Conservation (phyloP, 2,329 filamentous ascomycete species). For the Harringtonia aguacate region DNA sequence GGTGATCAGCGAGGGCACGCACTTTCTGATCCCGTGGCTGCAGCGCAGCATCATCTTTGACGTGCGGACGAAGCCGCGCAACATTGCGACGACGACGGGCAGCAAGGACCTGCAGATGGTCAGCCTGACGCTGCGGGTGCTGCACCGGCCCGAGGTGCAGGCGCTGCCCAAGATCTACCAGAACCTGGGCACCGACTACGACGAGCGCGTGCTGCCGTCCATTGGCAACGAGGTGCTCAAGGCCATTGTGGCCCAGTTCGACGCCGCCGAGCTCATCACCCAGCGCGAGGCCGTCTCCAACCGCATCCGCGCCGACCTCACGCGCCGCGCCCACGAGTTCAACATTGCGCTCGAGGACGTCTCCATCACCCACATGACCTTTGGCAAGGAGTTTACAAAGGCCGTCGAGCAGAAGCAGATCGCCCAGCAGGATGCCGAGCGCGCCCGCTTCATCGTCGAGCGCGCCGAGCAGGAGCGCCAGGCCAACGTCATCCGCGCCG, state of each 20-base stretch:
- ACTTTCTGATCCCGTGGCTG: slow-evolving; percentile 93
- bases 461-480: slow-evolving; percentile 97
- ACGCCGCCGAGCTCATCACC: slow-evolving; percentile 96
- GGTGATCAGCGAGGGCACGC: slow-evolving; percentile 91
- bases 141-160: slow-evolving; percentile 90
- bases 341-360: slow-evolving; percentile 99
- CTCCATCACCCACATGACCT: slow-evolving; percentile 99
- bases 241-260: slow-evolving; percentile 96
- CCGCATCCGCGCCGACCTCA: slow-evolving; percentile 84
- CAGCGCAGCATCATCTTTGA: slow-evolving; percentile 93
- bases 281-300: slow-evolving; percentile 95
- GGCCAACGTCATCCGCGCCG: slow-evolving; percentile 94
- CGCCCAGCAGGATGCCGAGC: slow-evolving; percentile 95
- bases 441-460: slow-evolving; percentile 96
- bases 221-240: slow-evolving; percentile 99
- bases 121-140: slow-evolving; percentile 87
- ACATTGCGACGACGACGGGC: slow-evolving; percentile 94
- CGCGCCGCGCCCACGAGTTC: slow-evolving; percentile 90
- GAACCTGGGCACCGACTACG: slow-evolving; percentile 96
- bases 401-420: slow-evolving; percentile 99
- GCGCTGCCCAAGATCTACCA: slow-evolving; percentile 96
- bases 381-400: slow-evolving; percentile 96
- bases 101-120: slow-evolving; percentile 99
- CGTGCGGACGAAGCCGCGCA: slow-evolving; percentile 92
- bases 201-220: slow-evolving; percentile 93